Percentiles rank a stretch among this genome's conserved stretches.
Conservation (phyloP, 78 protist genomes). For the Planoprotostelium fungivorum region DNA sequence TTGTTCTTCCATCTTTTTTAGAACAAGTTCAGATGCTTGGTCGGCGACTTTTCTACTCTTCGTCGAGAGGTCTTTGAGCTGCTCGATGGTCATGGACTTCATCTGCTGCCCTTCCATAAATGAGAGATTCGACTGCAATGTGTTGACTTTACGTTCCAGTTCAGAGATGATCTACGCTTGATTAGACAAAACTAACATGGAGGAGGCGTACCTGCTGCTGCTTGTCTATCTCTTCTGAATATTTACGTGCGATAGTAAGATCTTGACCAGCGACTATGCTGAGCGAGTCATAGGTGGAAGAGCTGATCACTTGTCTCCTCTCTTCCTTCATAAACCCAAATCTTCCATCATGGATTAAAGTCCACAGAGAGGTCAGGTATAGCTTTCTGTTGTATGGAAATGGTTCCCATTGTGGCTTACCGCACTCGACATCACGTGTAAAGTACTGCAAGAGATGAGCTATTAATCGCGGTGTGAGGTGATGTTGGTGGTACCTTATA, state of each 20-base stretch:
- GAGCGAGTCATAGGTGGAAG: not conserved
- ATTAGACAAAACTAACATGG: too few relatives aligned
- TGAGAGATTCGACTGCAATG: not conserved
- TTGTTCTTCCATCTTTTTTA: not conserved
- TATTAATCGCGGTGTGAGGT: not conserved
- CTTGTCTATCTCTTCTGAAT: not conserved
- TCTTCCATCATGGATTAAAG: not conserved
- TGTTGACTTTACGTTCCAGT: not conserved
- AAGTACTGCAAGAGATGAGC: not conserved
- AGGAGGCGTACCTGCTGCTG: not conserved
- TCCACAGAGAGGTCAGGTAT: not conserved
- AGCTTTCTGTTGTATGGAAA: not conserved
- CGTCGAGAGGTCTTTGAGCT: not conserved
- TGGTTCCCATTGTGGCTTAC: not conserved
- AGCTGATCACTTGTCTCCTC: not conserved
- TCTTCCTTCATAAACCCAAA: not conserved
- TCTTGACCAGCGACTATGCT: not conserved
- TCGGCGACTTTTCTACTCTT: not conserved
- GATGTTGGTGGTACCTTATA: not conserved
- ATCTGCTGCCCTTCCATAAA: not conserved
- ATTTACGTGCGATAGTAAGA: not conserved
- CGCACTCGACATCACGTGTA: not conserved
- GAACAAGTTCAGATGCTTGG: not conserved
- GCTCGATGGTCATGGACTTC: not conserved
- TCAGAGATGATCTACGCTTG: not conserved